Evolutionary conservation across 306 rosid genomes (phyloP).

Genomic region (Lathyrus sativus): DNA sequence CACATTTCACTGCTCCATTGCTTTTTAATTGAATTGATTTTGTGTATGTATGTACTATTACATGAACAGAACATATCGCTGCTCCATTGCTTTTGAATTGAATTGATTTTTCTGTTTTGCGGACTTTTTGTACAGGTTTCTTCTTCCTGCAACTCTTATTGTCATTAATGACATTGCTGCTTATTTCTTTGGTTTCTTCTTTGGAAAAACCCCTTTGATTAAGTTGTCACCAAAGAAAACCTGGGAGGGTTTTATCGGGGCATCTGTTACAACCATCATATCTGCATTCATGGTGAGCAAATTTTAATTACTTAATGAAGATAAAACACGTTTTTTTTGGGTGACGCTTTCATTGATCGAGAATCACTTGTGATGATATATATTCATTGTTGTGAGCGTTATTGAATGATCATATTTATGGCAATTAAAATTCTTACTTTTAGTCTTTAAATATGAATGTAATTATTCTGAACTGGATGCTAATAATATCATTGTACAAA

Average conservation of each 20-base stretch:
- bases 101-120: constrained; percentile 27
- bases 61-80: neutral
- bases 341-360: constrained; percentile 14
- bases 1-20: neutral
- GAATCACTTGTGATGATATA: constrained; percentile 23
- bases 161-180: constrained; percentile 96
- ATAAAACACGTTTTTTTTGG: neutral
- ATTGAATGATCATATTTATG: constrained; percentile 29
- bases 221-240: constrained; percentile 98
- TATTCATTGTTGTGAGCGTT: constrained; percentile 14
- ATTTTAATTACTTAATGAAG: constrained; percentile 31
- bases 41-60: neutral
- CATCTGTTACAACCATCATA: constrained; percentile 88
- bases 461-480: constrained; percentile 33
- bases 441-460: constrained; percentile 6
- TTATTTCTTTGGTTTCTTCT: constrained; percentile 88
- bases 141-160: constrained; percentile 95
- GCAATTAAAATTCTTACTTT: constrained; percentile 33
- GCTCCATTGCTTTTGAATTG: constrained; percentile 23
- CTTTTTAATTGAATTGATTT: constrained; percentile 32
- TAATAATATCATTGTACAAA: constrained; percentile 31
- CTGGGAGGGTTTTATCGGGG: constrained; percentile 99
- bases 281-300: constrained; percentile 92
- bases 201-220: constrained; percentile 96
- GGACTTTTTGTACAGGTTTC: constrained; percentile 72